phyloP scores from a whole-genome alignment of 805 yeast genomes.

The Komagataella pseudopastoris region DNA sequence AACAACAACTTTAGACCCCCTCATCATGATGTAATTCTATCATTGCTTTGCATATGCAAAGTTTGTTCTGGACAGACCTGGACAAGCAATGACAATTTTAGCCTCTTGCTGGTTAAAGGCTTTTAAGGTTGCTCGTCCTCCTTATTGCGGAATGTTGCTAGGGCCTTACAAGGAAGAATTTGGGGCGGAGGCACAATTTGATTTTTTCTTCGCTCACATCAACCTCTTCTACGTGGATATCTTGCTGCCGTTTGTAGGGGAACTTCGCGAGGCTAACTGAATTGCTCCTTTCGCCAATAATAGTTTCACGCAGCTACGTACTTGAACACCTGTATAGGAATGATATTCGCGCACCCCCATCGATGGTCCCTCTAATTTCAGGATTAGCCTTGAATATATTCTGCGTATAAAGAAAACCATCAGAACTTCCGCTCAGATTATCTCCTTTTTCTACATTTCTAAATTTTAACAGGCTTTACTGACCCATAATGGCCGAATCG shows the following conservation, averaged over 20 bases:
- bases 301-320: background rate
- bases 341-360: background rate
- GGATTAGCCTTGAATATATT: too few relatives aligned
- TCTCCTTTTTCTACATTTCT: background rate
- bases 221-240: background rate
- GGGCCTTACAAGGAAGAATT: background rate
- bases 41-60: background rate
- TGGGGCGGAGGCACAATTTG: background rate
- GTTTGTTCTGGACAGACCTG: background rate
- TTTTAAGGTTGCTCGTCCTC: background rate
- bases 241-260: background rate
- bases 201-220: background rate
- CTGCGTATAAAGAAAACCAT: background rate
- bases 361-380: background rate
- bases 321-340: background rate
- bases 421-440: background rate
- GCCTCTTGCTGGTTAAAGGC: background rate
- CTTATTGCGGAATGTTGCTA: background rate
- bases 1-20: background rate
- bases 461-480: background rate
- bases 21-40: background rate
- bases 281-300: background rate
- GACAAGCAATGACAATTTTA: too few relatives aligned
- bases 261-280: background rate
- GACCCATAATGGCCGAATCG: conserved; percentile 1